These are phyloP conservation scores for Dendrocalamus latiflorus DNA, from an alignment of 202 grass and related monocot species.

Conservation along the genomic window DNA sequence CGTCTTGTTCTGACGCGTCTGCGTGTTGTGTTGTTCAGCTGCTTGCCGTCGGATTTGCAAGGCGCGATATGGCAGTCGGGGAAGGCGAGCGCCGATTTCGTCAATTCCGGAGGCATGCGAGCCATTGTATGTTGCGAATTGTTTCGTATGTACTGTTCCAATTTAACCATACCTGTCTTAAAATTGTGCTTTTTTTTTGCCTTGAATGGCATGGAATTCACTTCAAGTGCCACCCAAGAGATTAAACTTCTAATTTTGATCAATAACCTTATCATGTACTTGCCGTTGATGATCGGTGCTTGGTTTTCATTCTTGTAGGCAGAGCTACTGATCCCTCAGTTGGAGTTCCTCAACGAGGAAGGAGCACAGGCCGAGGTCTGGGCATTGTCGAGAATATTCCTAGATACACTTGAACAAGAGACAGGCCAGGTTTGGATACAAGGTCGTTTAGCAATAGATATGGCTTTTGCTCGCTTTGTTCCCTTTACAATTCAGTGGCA, in stretches of 20 bases:
- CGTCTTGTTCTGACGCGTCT: background rate
- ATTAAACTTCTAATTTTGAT: background rate
- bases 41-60: conserved; percentile 65
- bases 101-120: conserved; percentile 69
- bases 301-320: conserved; percentile 37
- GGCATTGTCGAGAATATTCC: conserved; percentile 77
- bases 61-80: conserved; percentile 73
- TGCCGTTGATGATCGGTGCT: background rate
- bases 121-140: conserved; percentile 48
- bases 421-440: conserved; percentile 69
- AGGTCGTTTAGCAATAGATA: conserved; percentile 37
- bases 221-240: background rate
- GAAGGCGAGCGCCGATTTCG: conserved; percentile 63
- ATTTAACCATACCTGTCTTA: background rate
- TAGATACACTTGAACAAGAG: conserved; percentile 72
- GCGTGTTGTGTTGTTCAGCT: conserved; percentile 28
- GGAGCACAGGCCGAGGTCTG: conserved; percentile 90
- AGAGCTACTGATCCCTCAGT: conserved; percentile 83
- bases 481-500: background rate
- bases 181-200: background rate
- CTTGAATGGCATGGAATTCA: background rate
- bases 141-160: background rate
- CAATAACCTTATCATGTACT: background rate
- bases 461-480: background rate
- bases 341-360: conserved; percentile 92